A percentile compares a stretch with the other conserved stretches of the same genome.
These are phyloP conservation scores for Nemania sp. DNA, from an alignment of 2,329 filamentous ascomycete genomes.

Conservation along the genomic window DNA sequence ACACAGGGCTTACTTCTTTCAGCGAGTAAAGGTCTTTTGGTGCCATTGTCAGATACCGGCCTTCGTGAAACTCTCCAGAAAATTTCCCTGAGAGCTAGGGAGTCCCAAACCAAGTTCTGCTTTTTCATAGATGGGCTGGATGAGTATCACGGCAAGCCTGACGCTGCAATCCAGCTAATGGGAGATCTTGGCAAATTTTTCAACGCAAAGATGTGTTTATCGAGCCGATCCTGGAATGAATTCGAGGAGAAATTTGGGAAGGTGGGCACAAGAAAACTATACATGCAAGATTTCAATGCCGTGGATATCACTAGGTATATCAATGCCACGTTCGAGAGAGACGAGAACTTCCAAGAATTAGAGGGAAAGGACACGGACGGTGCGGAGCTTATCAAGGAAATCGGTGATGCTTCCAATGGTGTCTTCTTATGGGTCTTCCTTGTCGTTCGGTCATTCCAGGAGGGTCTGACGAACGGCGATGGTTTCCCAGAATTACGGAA, in stretches of 20 bases:
- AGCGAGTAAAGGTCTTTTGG: background rate
- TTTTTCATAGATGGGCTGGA: constrained; percentile 14
- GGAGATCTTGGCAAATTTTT: background rate
- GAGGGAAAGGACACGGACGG: background rate
- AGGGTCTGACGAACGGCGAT: constrained; percentile 1
- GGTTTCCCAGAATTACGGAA: background rate
- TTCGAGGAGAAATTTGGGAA: background rate
- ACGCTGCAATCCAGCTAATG: background rate
- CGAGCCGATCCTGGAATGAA: constrained; percentile 6
- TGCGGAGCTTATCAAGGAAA: background rate
- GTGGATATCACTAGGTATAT: constrained; percentile 2
- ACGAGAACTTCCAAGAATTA: background rate
- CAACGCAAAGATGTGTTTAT: constrained; percentile 4
- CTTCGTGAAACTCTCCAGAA: background rate
- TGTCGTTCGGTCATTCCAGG: constrained; percentile 2
- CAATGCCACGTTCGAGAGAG: background rate
- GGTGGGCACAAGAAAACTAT: background rate
- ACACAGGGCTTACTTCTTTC: background rate
- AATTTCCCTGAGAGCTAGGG: background rate
- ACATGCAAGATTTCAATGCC: constrained; percentile 2
- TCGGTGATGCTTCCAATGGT: background rate
- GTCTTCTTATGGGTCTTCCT: constrained; percentile 15
- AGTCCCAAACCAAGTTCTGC: constrained; percentile 2
- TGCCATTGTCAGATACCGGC: background rate
- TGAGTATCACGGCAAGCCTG: constrained; percentile 4